Conservation (phyloP, 2,329 filamentous ascomycete species). For the Alternaria postmessia region DNA sequence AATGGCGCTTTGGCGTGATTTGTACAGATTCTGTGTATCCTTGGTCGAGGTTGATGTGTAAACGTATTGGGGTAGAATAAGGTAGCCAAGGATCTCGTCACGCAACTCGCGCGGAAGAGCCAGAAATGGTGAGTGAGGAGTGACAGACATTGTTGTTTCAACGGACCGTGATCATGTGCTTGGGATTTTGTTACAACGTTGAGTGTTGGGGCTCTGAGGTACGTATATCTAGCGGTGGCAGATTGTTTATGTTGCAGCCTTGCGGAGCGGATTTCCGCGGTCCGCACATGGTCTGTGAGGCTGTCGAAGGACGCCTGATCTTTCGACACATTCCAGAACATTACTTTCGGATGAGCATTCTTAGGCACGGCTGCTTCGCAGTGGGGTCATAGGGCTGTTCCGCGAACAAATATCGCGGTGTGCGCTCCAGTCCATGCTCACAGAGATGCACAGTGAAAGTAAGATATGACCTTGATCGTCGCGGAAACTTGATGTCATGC, state of each 20-base stretch:
- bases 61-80: conserved; percentile 29
- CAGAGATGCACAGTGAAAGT: background rate
- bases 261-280: conserved; percentile 7
- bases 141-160: background rate
- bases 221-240: background rate
- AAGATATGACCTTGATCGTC: background rate
- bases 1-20: conserved; percentile 4
- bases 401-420: background rate
- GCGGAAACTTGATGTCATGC: background rate
- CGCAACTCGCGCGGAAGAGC: conserved; percentile 39
- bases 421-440: background rate
- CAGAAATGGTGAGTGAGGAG: conserved; percentile 17
- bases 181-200: too few relatives aligned
- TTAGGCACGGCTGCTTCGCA: background rate
- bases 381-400: background rate
- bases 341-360: background rate
- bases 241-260: background rate
- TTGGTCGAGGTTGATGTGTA: conserved; percentile 32
- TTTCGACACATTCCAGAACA: background rate
- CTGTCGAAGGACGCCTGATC: background rate
- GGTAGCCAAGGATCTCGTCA: conserved; percentile 35
- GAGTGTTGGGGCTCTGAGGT: background rate
- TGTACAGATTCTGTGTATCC: conserved; percentile 22
- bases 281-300: conserved; percentile 6
- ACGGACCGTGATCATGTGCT: background rate